Conservation (phyloP, 768 basidiomycete species). For the Russula lepida region DNA sequence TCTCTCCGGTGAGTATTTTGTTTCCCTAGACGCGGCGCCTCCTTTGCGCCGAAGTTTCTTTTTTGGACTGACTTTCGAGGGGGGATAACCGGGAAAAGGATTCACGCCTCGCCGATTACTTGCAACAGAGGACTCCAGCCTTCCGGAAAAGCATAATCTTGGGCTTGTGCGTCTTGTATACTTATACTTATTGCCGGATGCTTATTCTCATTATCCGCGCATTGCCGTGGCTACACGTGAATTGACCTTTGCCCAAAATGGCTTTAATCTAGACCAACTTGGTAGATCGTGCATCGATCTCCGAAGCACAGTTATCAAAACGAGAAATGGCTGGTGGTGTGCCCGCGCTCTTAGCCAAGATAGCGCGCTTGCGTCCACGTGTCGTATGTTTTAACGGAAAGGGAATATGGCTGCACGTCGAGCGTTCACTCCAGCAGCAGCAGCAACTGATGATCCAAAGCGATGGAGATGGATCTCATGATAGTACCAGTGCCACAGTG, state of each 20-base stretch:
- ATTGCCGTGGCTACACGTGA: not conserved
- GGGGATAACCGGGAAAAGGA: slow-evolving; percentile 31
- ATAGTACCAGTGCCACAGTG: not conserved
- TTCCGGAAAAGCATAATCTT: slow-evolving; percentile 49
- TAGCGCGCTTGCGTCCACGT: slow-evolving; percentile 46
- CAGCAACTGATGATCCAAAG: not conserved
- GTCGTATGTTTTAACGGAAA: slow-evolving; percentile 77
- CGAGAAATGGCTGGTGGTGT: slow-evolving; percentile 48
- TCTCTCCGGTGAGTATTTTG: slow-evolving; percentile 41
- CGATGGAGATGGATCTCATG: not conserved
- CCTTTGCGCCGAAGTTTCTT: not conserved
- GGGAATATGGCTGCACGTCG: slow-evolving; percentile 44
- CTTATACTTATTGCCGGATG: not conserved
- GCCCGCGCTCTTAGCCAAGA: slow-evolving; percentile 49
- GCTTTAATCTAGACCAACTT: slow-evolving; percentile 54
- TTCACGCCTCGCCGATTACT: slow-evolving; percentile 45
- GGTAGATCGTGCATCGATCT: slow-evolving; percentile 56
- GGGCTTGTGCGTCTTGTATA: slow-evolving; percentile 55
- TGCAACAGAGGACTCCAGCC: slow-evolving; percentile 50
- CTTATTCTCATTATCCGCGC: too few species aligned
- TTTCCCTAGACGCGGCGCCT: too few species aligned
- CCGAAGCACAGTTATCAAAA: slow-evolving; percentile 48
- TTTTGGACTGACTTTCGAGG: not conserved
- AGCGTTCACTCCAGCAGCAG: slow-evolving; percentile 25
- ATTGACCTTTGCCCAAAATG: not conserved